These are phyloP conservation scores for Claviceps paspali DNA, from an alignment of 2,329 filamentous ascomycete species.

Conservation along the genomic window DNA sequence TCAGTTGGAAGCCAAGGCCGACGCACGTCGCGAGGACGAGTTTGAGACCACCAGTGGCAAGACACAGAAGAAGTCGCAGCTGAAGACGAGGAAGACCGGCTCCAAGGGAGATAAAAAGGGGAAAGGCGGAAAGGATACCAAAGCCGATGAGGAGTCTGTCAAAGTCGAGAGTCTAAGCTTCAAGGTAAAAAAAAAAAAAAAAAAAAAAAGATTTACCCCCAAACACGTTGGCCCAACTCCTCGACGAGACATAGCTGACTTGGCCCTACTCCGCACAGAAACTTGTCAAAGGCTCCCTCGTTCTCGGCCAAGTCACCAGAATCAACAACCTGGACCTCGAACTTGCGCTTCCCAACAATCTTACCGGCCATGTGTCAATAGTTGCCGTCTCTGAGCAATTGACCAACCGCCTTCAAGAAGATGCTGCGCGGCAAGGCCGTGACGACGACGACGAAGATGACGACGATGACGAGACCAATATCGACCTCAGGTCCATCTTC, in stretches of 20 bases:
- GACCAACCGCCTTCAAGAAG: conserved; percentile 59
- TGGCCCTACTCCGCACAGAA: conserved; percentile 35
- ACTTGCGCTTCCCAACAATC: conserved; percentile 80
- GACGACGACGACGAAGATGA: conserved; percentile 33
- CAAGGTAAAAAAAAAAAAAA: conserved; percentile 41
- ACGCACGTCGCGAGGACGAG: conserved; percentile 79
- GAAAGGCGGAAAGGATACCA: conserved; percentile 30
- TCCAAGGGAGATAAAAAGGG: conserved; percentile 38
- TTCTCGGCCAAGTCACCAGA: conserved; percentile 72
- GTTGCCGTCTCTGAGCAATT: conserved; percentile 79
- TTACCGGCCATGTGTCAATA: conserved; percentile 76
- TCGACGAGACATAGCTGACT: conserved; percentile 11
- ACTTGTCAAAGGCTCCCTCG: conserved; percentile 67
- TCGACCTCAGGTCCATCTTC: conserved; percentile 66
- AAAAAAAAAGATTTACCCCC: not conserved
- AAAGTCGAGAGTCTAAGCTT: conserved; percentile 80
- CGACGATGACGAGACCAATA: conserved; percentile 34
- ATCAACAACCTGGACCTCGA: conserved; percentile 69
- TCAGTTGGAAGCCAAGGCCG: conserved; percentile 77
- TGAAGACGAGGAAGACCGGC: conserved; percentile 38
- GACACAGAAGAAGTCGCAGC: conserved; percentile 26
- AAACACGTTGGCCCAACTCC: not conserved
- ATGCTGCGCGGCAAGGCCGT: conserved; percentile 34
- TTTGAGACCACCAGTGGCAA: conserved; percentile 34
- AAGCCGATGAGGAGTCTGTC: conserved; percentile 36